Conservation (phyloP, 2,329 filamentous ascomycete species). For the Simplicillium aogashimaense region DNA sequence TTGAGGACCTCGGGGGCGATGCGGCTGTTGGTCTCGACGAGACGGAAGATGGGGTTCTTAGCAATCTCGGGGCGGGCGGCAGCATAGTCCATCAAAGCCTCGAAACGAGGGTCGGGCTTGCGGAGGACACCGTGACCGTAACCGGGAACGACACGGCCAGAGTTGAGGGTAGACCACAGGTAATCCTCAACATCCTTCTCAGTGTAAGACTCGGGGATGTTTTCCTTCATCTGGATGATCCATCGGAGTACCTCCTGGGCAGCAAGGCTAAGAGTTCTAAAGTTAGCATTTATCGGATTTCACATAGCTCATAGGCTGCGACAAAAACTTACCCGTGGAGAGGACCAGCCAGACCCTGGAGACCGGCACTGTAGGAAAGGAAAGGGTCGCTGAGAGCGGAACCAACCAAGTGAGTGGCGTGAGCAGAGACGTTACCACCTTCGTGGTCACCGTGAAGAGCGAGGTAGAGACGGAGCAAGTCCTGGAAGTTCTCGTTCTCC, state of each 20-base stretch:
- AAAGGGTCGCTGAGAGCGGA: slow-evolving; percentile 91
- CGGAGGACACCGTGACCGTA: slow-evolving; percentile 94
- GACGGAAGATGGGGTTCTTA: slow-evolving; percentile 79
- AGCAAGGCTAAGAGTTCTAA: slow-evolving; percentile 50
- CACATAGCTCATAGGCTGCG: not conserved
- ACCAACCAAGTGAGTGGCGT: slow-evolving; percentile 89
- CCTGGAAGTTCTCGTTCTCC: slow-evolving; percentile 89
- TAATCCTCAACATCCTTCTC: slow-evolving; percentile 80
- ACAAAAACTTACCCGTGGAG: slow-evolving; percentile 37
- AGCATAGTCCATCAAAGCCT: slow-evolving; percentile 95
- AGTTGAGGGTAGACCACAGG: slow-evolving; percentile 88
- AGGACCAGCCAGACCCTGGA: slow-evolving; percentile 91
- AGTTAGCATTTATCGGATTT: not conserved
- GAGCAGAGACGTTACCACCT: slow-evolving; percentile 93
- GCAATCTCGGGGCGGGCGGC: slow-evolving; percentile 76
- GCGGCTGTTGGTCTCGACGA: slow-evolving; percentile 87
- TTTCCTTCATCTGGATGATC: slow-evolving; percentile 91
- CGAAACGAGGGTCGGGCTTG: slow-evolving; percentile 93
- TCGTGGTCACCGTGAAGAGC: slow-evolving; percentile 97
- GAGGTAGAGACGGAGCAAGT: slow-evolving; percentile 85
- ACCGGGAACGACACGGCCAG: slow-evolving; percentile 85
- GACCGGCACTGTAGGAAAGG: slow-evolving; percentile 89
- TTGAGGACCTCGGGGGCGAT: slow-evolving; percentile 84
- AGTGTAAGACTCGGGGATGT: slow-evolving; percentile 68
- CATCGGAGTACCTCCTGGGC: slow-evolving; percentile 96